Conservation (phyloP, 1,139 yeast genomes). For the Saccharomyces uvarum region DNA sequence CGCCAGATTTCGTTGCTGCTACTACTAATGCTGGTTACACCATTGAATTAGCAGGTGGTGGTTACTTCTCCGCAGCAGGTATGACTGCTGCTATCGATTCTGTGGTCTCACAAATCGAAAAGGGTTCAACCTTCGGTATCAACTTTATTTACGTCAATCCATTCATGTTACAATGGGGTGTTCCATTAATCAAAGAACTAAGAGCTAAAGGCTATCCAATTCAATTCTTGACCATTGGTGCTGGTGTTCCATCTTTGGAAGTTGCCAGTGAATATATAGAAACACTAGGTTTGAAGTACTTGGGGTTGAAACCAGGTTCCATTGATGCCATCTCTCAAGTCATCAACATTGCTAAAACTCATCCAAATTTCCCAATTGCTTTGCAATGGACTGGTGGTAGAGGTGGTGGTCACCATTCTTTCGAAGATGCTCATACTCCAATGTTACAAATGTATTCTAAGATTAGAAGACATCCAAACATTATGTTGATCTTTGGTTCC, state of each 20-base stretch:
- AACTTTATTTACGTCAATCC: constrained; percentile 95
- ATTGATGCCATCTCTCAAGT: constrained; percentile 84
- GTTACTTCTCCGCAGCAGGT: constrained; percentile 68
- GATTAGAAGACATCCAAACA: constrained; percentile 86
- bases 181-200: constrained; percentile 83
- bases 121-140: constrained; percentile 86
- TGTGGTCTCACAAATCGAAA: constrained; percentile 56
- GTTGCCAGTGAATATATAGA: constrained; percentile 95
- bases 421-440: constrained; percentile 98
- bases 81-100: constrained; percentile 71
- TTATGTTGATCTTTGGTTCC: constrained; percentile 89
- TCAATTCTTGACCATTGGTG: constrained; percentile 94
- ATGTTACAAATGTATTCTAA: constrained; percentile 90
- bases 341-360: constrained; percentile 86
- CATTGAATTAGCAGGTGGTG: constrained; percentile 98
- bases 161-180: constrained; percentile 97
- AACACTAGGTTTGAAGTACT: constrained; percentile 84
- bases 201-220: constrained; percentile 91
- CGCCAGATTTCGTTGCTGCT: constrained; percentile 88
- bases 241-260: constrained; percentile 97
- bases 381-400: constrained; percentile 99
- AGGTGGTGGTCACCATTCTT: constrained; percentile 99
- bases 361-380: constrained; percentile 92
- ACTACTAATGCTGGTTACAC: constrained; percentile 94
- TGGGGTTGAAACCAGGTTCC: constrained; percentile 97